Percentiles rank a stretch among this genome's conserved stretches.
phyloP scores from a whole-genome alignment of 2,329 filamentous ascomycete genomes.

The Colletotrichum musae region DNA sequence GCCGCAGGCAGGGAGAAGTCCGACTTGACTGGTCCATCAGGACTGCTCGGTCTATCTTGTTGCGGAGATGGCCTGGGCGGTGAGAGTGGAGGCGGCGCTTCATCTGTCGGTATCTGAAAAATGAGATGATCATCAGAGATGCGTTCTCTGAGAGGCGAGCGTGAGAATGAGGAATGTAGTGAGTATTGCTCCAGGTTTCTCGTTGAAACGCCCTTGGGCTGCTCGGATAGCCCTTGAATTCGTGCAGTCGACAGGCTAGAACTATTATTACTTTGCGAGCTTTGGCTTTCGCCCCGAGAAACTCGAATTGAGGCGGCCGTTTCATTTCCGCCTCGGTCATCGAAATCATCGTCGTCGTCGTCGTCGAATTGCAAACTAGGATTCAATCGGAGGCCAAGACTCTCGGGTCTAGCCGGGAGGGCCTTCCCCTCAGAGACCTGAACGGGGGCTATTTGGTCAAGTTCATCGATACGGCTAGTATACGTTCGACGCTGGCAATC shows the following conservation, averaged over 20 bases:
- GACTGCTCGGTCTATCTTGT: constrained; percentile 43
- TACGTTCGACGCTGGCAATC: constrained; percentile 83
- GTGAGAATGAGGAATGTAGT: constrained; percentile 69
- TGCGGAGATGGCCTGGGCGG: constrained; percentile 69
- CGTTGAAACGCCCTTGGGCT: constrained; percentile 32
- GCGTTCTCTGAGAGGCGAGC: constrained; percentile 60
- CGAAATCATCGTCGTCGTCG: constrained; percentile 60
- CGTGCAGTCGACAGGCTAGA: constrained; percentile 41
- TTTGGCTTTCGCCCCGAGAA: constrained; percentile 21
- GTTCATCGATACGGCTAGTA: constrained; percentile 88
- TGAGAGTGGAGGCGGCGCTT: constrained; percentile 77
- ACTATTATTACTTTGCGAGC: constrained; percentile 8
- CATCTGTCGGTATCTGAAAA: constrained; percentile 67
- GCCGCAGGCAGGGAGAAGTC: constrained; percentile 51
- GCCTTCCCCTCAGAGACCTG: constrained; percentile 75
- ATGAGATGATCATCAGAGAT: constrained; percentile 48
- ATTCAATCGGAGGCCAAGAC: constrained; percentile 63
- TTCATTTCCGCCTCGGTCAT: constrained; percentile 63
- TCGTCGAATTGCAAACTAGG: constrained; percentile 47
- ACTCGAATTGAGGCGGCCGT: constrained; percentile 68
- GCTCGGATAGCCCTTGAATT: constrained; percentile 24
- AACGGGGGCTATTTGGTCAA: constrained; percentile 78
- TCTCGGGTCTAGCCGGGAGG: constrained; percentile 79
- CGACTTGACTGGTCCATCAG: constrained; percentile 49
- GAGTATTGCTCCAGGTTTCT: constrained; percentile 47